Evolutionary conservation across 768 basidiomycete genomes (phyloP), one percentile per base, ranked within the genome.

Genomic region (Zangia roseola): DNA sequence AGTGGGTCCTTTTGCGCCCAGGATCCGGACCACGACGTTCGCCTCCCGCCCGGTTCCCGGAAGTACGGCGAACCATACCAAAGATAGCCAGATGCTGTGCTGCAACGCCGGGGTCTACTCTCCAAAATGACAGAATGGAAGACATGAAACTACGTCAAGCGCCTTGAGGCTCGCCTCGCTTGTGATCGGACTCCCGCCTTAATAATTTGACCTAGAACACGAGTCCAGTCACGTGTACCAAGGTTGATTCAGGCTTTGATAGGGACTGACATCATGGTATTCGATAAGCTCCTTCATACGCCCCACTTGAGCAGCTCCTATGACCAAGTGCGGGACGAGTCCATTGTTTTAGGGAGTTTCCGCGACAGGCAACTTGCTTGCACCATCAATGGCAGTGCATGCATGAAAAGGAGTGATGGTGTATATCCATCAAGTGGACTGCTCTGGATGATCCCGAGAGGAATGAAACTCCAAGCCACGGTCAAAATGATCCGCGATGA

Each of bases 91-190:
- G 51, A 43, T 50, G 53, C 49, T 37, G 54, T 55, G 47, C 28
- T 20, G 30, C 45, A 51, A 40, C n/a, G 48, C 44, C 34, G 37
- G 21, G 39, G 25, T 17, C 16, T 30, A 35, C 43, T 39, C 39
- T 42, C 19, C 20, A 33, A 39, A 20, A 35, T 25, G 36, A 45
- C 35, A 28, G 23, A 60, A 56, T 57, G 58, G 52, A 58, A 54
- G 50, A 47, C 41, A 43, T 51, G 53, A 48, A 59, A 51, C 42
- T 14, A 62, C 39, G 58, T 58, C 60, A 58, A 47, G 37, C 14
- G 50, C 64, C 60, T 67, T 51, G 50, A 68, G 64, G 65, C 53
- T 17, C 21, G 50, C 63, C 65, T 67, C 60, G 43, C 58, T 59
- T 63, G 34, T 35, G 33, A 41, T 36, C 39, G 36, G 46, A 34